Conservation (phyloP, 306 rosid species). For the Vigna angularis region DNA sequence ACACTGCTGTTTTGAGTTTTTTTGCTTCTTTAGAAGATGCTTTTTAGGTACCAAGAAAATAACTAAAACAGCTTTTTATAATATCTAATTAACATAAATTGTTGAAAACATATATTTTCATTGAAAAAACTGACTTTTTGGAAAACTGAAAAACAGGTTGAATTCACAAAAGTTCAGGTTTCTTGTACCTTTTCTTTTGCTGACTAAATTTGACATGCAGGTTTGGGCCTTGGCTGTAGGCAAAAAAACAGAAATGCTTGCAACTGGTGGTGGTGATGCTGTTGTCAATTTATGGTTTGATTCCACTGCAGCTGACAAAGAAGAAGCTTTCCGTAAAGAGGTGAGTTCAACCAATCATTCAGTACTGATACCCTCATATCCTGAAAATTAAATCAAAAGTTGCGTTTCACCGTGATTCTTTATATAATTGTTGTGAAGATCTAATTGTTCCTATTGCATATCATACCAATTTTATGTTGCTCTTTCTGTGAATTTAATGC, state of each 20-base stretch:
- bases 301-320: constrained; percentile 87
- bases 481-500: background rate
- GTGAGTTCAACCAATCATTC: constrained; percentile 47
- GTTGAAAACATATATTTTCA: background rate
- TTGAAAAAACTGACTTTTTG: background rate
- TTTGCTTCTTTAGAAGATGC: background rate
- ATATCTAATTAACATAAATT: background rate
- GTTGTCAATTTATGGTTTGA: constrained; percentile 85
- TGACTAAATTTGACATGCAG: constrained; percentile 57
- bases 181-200: constrained; percentile 31
- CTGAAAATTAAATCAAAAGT: constrained; percentile 2
- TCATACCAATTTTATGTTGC: background rate
- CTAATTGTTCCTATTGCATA: constrained; percentile 5
- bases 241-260: constrained; percentile 89
- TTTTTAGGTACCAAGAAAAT: background rate
- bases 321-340: constrained; percentile 82
- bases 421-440: constrained; percentile 18
- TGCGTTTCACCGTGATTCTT: constrained; percentile 3
- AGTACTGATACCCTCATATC: constrained; percentile 2
- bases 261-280: constrained; percentile 93
- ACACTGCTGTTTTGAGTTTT: background rate
- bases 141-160: background rate
- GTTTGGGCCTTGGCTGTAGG: constrained; percentile 94
- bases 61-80: background rate
- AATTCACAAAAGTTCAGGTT: background rate